Percentiles rank a stretch among this genome's conserved stretches.
Conservation (phyloP, 331 rosid species). For the Acacia concinna region DNA sequence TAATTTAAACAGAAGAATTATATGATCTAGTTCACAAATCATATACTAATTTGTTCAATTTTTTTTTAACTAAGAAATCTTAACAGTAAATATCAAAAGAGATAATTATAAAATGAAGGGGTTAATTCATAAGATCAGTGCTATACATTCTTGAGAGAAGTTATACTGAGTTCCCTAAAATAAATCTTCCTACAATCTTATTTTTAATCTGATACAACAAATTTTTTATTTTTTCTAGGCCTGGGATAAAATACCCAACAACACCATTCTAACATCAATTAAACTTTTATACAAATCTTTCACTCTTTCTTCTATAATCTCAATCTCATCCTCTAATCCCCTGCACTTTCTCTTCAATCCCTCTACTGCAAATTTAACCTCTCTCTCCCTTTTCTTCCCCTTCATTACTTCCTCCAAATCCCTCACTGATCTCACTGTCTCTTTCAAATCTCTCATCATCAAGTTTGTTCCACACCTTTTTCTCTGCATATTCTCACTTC, state of each 20-base stretch:
- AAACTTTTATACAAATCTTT: slow-evolving; percentile 45
- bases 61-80: neutral
- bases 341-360: slow-evolving; percentile 30
- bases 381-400: slow-evolving; percentile 29
- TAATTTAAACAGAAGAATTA: neutral
- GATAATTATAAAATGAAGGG: neutral
- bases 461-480: slow-evolving; percentile 4
- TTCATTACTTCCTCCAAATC: slow-evolving; percentile 41
- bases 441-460: slow-evolving; percentile 33
- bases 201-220: slow-evolving; percentile 13
- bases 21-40: neutral
- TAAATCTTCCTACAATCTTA: slow-evolving; percentile 18
- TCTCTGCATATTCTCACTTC: slow-evolving; percentile 15
- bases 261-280: slow-evolving; percentile 52
- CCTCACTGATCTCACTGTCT: slow-evolving; percentile 34
- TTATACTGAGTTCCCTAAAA: slow-evolving; percentile 3
- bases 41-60: neutral
- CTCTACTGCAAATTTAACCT: slow-evolving; percentile 34
- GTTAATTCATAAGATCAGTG: neutral
- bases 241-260: slow-evolving; percentile 51
- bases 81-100: no score
- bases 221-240: neutral
- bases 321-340: slow-evolving; percentile 43
- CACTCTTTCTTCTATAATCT: slow-evolving; percentile 43
- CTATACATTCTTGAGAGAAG: slow-evolving; percentile 20